Evolutionary conservation across 768 basidiomycete genomes (phyloP).

Genomic region (Macrolepiota dolichaula): DNA sequence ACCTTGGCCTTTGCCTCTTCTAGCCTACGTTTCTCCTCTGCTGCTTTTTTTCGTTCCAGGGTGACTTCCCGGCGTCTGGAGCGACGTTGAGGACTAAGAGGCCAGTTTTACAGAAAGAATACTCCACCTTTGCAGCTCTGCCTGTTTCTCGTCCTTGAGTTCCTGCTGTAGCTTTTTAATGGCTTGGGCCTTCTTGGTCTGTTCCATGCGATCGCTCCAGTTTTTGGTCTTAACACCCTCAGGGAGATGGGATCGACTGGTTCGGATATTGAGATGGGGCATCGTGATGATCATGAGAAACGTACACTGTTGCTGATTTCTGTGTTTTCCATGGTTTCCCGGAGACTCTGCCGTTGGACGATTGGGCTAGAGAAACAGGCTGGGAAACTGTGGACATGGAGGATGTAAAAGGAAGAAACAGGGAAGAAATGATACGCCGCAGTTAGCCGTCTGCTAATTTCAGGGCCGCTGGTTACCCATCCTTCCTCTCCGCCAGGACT

Average conservation of each 20-base stretch:
- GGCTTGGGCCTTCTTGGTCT: constrained; percentile 60
- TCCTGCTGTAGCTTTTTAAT: constrained; percentile 73
- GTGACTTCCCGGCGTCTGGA: constrained; percentile 65
- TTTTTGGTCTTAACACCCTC: constrained; percentile 60
- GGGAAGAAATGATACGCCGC: not conserved
- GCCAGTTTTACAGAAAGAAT: not conserved
- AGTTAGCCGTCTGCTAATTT: not conserved
- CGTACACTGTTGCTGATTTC: constrained; percentile 52
- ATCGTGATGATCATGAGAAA: not conserved
- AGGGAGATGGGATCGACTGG: constrained; percentile 67
- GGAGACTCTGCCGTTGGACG: constrained; percentile 63
- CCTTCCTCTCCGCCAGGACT: not conserved
- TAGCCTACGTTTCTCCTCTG: constrained; percentile 66
- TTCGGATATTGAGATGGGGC: constrained; percentile 11
- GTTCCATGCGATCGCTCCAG: constrained; percentile 70
- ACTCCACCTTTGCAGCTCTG: constrained; percentile 57
- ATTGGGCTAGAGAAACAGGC: constrained; percentile 42
- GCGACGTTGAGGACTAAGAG: constrained; percentile 6
- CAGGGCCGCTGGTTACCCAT: not conserved
- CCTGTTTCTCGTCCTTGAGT: constrained; percentile 72
- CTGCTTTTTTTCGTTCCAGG: constrained; percentile 64
- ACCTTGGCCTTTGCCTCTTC: constrained; percentile 69
- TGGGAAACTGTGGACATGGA: constrained; percentile 11
- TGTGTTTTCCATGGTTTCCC: constrained; percentile 65
- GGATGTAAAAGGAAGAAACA: not conserved